Evolutionary conservation across 1,284 basidiomycete species (phyloP).

Genomic region (Baeospora myosura): DNA sequence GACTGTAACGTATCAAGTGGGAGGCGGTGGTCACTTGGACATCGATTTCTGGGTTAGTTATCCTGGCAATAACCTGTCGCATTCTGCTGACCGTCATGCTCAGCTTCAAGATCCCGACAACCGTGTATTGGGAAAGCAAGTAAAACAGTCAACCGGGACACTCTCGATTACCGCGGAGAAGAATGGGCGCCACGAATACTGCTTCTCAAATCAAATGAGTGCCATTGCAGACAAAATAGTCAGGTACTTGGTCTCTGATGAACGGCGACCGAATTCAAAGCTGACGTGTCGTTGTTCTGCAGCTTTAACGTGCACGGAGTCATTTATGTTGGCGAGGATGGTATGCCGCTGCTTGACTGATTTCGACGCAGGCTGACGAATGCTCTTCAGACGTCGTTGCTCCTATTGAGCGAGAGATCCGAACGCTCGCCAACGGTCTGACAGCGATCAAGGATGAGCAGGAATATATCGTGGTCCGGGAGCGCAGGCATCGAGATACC

Average conservation of each 20-base stretch:
- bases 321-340: slow-evolving; percentile 86
- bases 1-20: slow-evolving; percentile 99
- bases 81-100: slow-evolving; percentile 22
- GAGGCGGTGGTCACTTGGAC: slow-evolving; percentile 92
- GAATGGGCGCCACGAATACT: slow-evolving; percentile 90
- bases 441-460: slow-evolving; percentile 97
- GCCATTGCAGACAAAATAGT: slow-evolving; percentile 92
- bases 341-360: slow-evolving; percentile 28
- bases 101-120: slow-evolving; percentile 77
- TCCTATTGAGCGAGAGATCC: slow-evolving; percentile 94
- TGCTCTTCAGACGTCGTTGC: slow-evolving; percentile 62
- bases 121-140: slow-evolving; percentile 67
- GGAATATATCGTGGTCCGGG: slow-evolving; percentile 94
- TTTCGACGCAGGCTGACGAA: slow-evolving; percentile 13
- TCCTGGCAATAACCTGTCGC: not conserved
- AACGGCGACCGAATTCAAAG: not conserved
- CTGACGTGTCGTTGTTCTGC: slow-evolving; percentile 8
- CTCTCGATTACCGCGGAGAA: slow-evolving; percentile 80
- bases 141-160: slow-evolving; percentile 86
- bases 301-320: slow-evolving; percentile 99
- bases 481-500: slow-evolving; percentile 89
- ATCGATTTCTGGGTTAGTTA: slow-evolving; percentile 87
- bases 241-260: slow-evolving; percentile 46
- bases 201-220: slow-evolving; percentile 98
- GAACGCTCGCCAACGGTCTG: slow-evolving; percentile 78